phyloP scores from a whole-genome alignment of 108 stramenopile species.

The Cylindrotheca fusiformis region DNA sequence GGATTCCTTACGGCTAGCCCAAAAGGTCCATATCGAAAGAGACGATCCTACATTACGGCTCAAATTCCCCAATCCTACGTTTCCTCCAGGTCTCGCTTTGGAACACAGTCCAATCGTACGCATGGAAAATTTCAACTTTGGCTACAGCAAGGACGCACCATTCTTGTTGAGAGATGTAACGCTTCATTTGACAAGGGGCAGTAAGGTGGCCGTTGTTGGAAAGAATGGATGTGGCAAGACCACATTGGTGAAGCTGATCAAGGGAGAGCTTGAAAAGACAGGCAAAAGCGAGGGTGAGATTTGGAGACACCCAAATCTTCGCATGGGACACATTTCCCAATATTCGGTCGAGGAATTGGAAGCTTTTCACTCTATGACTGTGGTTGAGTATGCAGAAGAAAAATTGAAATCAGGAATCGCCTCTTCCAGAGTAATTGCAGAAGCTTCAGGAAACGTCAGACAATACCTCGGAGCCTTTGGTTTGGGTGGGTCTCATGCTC shows the following conservation, averaged over 20 bases:
- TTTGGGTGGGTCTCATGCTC: constrained; percentile 78
- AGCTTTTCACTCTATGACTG: constrained; percentile 63
- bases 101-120: constrained; percentile 65
- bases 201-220: constrained; percentile 83
- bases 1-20: constrained; percentile 39
- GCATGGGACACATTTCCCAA: constrained; percentile 81
- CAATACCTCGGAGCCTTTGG: constrained; percentile 90
- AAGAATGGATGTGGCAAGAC: constrained; percentile 86
- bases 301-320: constrained; percentile 61
- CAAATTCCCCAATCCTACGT: constrained; percentile 56
- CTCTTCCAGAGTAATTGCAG: constrained; percentile 24
- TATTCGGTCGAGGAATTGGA: constrained; percentile 88
- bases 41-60: constrained; percentile 71
- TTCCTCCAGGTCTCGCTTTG: constrained; percentile 47
- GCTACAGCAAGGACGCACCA: constrained; percentile 34
- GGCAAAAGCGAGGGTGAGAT: constrained; percentile 43
- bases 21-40: constrained; percentile 56
- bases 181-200: constrained; percentile 55
- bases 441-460: constrained; percentile 57
- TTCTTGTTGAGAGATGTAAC: constrained; percentile 36
- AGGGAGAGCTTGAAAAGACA: constrained; percentile 53
- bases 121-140: constrained; percentile 71
- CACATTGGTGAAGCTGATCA: constrained; percentile 83
- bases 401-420: constrained; percentile 35
- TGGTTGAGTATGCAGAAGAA: constrained; percentile 63